phyloP scores from a whole-genome alignment of 495 filamentous ascomycete genomes.

The Hypoxylon perforatum region DNA sequence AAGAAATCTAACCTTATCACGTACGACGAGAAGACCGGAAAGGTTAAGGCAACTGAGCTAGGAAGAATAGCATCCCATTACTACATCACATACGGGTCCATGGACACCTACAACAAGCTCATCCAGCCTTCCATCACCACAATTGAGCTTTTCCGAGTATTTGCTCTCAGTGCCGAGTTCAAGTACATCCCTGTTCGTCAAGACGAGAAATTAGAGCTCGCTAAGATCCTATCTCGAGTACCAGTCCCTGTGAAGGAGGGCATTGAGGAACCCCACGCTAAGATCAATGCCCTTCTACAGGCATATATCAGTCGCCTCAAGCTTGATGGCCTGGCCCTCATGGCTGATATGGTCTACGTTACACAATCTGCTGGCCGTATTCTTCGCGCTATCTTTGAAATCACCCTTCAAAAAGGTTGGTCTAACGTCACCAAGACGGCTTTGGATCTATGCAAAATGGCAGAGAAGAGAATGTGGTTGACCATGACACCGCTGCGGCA shows the following conservation, averaged over 20 bases:
- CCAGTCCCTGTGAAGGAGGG: constrained; percentile 97
- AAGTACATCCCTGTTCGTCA: constrained; percentile 98
- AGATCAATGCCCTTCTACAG: constrained; percentile 99
- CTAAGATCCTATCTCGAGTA: constrained; percentile 88
- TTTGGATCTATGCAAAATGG: constrained; percentile 97
- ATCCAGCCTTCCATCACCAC: constrained; percentile 91
- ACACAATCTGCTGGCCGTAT: constrained; percentile 98
- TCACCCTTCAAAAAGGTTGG: constrained; percentile 96
- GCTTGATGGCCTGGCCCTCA: constrained; percentile 91
- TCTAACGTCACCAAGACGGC: constrained; percentile 91
- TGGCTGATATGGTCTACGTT: constrained; percentile 99
- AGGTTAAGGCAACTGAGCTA: constrained; percentile 90
- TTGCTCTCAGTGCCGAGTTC: constrained; percentile 97
- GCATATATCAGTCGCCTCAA: constrained; percentile 96
- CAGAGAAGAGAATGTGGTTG: constrained; percentile 99
- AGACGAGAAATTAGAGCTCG: constrained; percentile 96
- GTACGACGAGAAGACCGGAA: constrained; percentile 94
- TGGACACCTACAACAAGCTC: constrained; percentile 95
- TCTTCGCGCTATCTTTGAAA: constrained; percentile 94
- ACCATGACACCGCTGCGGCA: constrained; percentile 97
- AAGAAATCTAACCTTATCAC: constrained; percentile 90
- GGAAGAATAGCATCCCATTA: constrained; percentile 97
- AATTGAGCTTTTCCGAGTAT: constrained; percentile 97
- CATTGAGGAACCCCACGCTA: constrained; percentile 95
- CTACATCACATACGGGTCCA: constrained; percentile 96